phyloP scores from a whole-genome alignment of 2,329 filamentous ascomycete genomes.

The Colletotrichum sp. region DNA sequence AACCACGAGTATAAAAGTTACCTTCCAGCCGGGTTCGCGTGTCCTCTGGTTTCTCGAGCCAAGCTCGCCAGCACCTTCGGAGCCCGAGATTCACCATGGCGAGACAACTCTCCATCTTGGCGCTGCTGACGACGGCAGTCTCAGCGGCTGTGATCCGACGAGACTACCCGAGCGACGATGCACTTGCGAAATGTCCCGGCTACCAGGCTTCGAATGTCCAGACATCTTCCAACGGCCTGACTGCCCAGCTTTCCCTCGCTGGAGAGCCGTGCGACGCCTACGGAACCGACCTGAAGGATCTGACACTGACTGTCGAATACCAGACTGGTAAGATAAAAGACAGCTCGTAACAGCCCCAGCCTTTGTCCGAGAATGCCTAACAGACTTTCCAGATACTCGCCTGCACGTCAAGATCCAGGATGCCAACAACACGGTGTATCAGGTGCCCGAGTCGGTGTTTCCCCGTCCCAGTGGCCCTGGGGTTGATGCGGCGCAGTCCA shows the following conservation, averaged over 20 bases:
- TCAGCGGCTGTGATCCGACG: conserved; percentile 12
- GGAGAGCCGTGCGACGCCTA: conserved; percentile 28
- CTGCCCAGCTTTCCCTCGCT: conserved; percentile 33
- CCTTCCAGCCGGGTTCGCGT: not conserved
- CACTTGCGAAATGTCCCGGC: conserved; percentile 12
- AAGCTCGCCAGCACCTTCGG: not conserved
- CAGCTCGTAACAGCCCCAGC: not conserved
- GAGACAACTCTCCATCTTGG: conserved; percentile 3
- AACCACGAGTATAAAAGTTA: not conserved
- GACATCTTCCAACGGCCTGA: conserved; percentile 59
- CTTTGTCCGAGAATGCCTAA: not conserved
- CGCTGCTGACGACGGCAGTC: not conserved
- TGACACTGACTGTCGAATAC: conserved; percentile 35
- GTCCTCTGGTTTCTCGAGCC: not conserved
- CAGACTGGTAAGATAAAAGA: conserved; percentile 28
- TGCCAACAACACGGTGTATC: conserved; percentile 71
- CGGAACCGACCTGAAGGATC: conserved; percentile 26
- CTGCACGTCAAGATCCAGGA: conserved; percentile 80
- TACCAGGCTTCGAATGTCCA: conserved; percentile 67
- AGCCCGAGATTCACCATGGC: conserved; percentile 2
- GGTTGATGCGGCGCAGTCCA: conserved; percentile 33
- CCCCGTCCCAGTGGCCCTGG: conserved; percentile 57
- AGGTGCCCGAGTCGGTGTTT: conserved; percentile 74
- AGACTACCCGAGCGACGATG: conserved; percentile 17
- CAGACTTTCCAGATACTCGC: conserved; percentile 57